These are phyloP conservation scores for Hanseniaspora taiwanica DNA, from an alignment of 805 yeast genomes.

Conservation along the genomic window DNA sequence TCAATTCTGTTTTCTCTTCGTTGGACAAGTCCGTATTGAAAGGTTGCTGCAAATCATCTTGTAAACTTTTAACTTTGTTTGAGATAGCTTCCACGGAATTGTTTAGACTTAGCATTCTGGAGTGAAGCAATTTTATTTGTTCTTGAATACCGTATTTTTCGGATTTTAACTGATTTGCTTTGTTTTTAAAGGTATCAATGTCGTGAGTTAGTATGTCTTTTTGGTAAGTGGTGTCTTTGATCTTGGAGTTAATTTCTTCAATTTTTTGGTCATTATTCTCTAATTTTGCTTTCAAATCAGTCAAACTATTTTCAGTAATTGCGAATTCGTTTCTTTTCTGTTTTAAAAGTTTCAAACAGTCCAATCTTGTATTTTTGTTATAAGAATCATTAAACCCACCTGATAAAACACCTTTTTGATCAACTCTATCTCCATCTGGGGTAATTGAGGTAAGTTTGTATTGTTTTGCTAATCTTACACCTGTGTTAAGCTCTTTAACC, in stretches of 20 bases:
- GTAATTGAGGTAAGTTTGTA: conserved; percentile 67
- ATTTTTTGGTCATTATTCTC: conserved; percentile 38
- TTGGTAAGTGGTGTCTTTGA: conserved; percentile 21
- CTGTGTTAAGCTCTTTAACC: conserved; percentile 52
- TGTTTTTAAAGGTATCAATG: conserved; percentile 31
- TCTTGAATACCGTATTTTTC: conserved; percentile 33
- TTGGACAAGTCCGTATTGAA: conserved; percentile 41
- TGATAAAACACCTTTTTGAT: conserved; percentile 66
- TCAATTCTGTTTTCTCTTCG: conserved; percentile 35
- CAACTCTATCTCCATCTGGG: conserved; percentile 83
- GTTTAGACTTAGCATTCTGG: conserved; percentile 25
- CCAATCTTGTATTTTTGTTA: conserved; percentile 52
- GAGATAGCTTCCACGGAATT: conserved; percentile 23
- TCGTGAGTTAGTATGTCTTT: conserved; percentile 32
- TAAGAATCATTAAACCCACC: conserved; percentile 69
- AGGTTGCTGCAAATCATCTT: conserved; percentile 36
- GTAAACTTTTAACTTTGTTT: conserved; percentile 31
- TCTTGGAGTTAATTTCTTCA: conserved; percentile 34
- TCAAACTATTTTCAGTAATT: conserved; percentile 26
- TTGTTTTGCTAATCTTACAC: conserved; percentile 50
- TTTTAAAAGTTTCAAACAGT: conserved; percentile 45
- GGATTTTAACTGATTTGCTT: conserved; percentile 28
- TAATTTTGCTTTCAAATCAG: conserved; percentile 28
- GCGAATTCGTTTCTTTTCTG: conserved; percentile 27
- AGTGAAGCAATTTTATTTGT: conserved; percentile 25